Conservation (phyloP, 352 stramenopile genomes). For the Phytopythium oedochilum region DNA sequence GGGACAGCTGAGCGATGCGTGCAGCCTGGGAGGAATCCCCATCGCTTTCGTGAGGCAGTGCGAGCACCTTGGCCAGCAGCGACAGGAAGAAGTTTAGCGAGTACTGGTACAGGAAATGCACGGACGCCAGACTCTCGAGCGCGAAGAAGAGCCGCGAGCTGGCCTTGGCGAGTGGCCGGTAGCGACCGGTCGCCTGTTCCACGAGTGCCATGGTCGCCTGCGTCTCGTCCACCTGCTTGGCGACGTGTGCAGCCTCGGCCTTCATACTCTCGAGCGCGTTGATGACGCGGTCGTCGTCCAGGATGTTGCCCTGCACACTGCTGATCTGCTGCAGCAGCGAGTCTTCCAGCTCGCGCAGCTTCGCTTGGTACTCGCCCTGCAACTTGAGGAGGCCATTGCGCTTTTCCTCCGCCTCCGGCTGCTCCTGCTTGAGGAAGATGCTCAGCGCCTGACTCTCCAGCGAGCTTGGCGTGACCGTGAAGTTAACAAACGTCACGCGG, state of each 20-base stretch:
- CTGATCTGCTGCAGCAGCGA: slow-evolving; percentile 98
- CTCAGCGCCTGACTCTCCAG: slow-evolving; percentile 96
- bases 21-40: slow-evolving; percentile 13
- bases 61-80: slow-evolving; percentile 93
- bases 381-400: slow-evolving; percentile 95
- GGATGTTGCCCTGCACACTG: slow-evolving; percentile 97
- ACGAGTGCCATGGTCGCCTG: slow-evolving; percentile 80
- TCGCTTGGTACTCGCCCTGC: slow-evolving; percentile 97
- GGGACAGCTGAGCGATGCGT: slow-evolving; percentile 67
- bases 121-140: slow-evolving; percentile 91
- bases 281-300: slow-evolving; percentile 98
- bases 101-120: slow-evolving; percentile 99
- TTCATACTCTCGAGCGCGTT: slow-evolving; percentile 99
- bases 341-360: slow-evolving; percentile 97
- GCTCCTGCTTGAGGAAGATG: slow-evolving; percentile 94
- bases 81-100: slow-evolving; percentile 97
- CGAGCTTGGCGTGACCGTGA: slow-evolving; percentile 98
- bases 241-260: slow-evolving; percentile 95
- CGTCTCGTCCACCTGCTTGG: slow-evolving; percentile 85
- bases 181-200: slow-evolving; percentile 91
- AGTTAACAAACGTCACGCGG: slow-evolving; percentile 99
- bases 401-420: slow-evolving; percentile 97
- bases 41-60: slow-evolving; percentile 17
- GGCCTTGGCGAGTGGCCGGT: slow-evolving; percentile 92
- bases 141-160: slow-evolving; percentile 91